Percentiles rank a stretch among this genome's conserved stretches.
Evolutionary conservation across 2,329 filamentous ascomycete genomes (phyloP).

Genomic region (Pseudocercospora crystallina): DNA sequence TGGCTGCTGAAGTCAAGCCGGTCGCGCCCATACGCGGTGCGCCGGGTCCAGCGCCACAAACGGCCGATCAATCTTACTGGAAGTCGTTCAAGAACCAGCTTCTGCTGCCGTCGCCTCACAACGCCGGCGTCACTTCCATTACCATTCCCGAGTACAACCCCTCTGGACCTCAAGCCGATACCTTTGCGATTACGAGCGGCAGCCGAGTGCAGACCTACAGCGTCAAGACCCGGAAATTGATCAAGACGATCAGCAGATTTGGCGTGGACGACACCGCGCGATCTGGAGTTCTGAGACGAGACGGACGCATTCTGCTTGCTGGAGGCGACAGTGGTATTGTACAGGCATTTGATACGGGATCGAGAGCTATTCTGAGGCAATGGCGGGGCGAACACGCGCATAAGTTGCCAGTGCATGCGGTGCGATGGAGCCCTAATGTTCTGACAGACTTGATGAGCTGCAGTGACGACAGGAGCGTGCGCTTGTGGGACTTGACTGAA

Average conservation of each 20-base stretch:
- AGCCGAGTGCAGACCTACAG: constrained; percentile 93
- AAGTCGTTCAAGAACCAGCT: constrained; percentile 89
- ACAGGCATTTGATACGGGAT: constrained; percentile 91
- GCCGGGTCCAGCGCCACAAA: constrained; percentile 76
- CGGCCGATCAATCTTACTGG: constrained; percentile 95
- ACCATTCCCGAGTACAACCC: constrained; percentile 42
- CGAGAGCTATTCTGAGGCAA: constrained; percentile 88
- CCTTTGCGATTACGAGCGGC: constrained; percentile 92
- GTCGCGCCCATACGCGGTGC: constrained; percentile 80
- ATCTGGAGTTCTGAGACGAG: constrained; percentile 81
- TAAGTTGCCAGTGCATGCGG: constrained; percentile 91
- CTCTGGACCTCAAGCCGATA: constrained; percentile 51
- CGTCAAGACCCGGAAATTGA: constrained; percentile 81
- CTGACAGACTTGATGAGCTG: constrained; percentile 84
- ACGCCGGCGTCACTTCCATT: constrained; percentile 87
- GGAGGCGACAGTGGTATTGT: constrained; percentile 90
- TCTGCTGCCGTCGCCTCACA: constrained; percentile 84
- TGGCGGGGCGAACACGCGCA: constrained; percentile 65
- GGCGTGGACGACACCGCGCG: constrained; percentile 76
- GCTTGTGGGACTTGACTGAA: constrained; percentile 88
- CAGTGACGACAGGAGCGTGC: constrained; percentile 88
- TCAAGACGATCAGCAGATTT: constrained; percentile 94
- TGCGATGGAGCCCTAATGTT: constrained; percentile 80
- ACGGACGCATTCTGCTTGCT: constrained; percentile 85
- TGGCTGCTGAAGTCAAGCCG: constrained; percentile 84